Percentiles rank a stretch among this genome's conserved stretches.
Conservation (phyloP, 352 stramenopile genomes). For the Phytopythium vexans region DNA sequence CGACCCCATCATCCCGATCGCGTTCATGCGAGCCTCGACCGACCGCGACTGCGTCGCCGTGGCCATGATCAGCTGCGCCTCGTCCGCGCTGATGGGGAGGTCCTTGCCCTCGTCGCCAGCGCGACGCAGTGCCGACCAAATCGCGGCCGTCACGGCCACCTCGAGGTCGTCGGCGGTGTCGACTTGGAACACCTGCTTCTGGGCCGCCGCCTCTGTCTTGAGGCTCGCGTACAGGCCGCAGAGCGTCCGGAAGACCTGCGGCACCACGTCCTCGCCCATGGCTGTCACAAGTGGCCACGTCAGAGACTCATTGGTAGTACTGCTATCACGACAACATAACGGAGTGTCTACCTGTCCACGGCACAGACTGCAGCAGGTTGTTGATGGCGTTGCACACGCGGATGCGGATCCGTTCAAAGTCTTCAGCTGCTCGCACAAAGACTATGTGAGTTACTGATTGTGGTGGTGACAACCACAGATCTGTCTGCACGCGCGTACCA, state of each 20-base stretch:
- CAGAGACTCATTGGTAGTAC: too few relatives aligned
- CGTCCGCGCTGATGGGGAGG: conserved; percentile 48
- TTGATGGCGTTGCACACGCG: conserved; percentile 79
- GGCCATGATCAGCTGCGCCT: conserved; percentile 67
- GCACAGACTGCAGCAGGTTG: conserved; percentile 68
- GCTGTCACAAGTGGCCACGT: conserved; percentile 13
- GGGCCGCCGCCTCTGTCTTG: conserved; percentile 25
- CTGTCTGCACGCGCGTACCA: conserved; percentile 33
- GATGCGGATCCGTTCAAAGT: conserved; percentile 83
- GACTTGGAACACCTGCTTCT: conserved; percentile 27
- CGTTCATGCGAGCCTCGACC: conserved; percentile 69
- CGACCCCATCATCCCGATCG: conserved; percentile 73
- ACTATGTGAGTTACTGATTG: conserved; percentile 14
- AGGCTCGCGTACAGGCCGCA: conserved; percentile 72
- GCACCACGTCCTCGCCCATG: conserved; percentile 48
- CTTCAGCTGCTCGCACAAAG: conserved; percentile 26
- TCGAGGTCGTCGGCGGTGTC: conserved; percentile 53
- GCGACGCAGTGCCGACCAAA: conserved; percentile 68
- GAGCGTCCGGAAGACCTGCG: conserved; percentile 77
- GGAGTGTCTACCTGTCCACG: conserved; percentile 33
- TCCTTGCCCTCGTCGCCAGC: conserved; percentile 48
- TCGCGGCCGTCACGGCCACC: conserved; percentile 61
- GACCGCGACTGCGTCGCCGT: conserved; percentile 58
- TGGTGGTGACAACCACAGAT: too few relatives aligned
- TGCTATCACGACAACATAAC: too few relatives aligned